Percentiles rank a stretch among this genome's conserved stretches.
phyloP scores from a whole-genome alignment of 306 rosid species.

The Abrus precatorius region DNA sequence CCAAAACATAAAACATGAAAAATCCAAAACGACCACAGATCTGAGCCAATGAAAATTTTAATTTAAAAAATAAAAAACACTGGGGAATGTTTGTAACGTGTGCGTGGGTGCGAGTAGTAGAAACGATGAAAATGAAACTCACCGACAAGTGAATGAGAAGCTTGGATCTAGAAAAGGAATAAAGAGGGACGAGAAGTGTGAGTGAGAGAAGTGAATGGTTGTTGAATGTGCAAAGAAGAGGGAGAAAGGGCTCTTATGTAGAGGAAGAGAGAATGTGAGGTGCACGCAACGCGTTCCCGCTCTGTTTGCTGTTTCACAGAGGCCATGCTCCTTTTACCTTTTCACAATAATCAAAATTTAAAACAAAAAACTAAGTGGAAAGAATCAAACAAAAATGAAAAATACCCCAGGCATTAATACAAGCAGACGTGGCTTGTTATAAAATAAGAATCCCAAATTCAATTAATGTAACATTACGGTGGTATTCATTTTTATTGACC shows the following conservation, averaged over 20 bases:
- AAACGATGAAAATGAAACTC: too few relatives aligned
- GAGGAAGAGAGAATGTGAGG: conserved; percentile 46
- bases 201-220: conserved; percentile 27
- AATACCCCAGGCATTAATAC: too few relatives aligned
- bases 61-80: neutral
- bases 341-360: neutral
- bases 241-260: conserved; percentile 49
- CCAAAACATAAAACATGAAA: neutral
- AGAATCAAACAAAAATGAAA: neutral
- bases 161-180: conserved; percentile 52
- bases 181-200: neutral
- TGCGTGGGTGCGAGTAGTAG: neutral
- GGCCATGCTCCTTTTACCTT: neutral
- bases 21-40: conserved; percentile 46
- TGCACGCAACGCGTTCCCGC: conserved; percentile 66
- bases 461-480: too few relatives aligned
- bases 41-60: conserved; percentile 37
- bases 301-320: conserved; percentile 28
- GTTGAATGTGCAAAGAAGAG: conserved; percentile 45
- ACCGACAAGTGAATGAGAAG: neutral
- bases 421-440: too few relatives aligned
- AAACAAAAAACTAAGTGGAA: neutral
- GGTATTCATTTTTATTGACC: too few relatives aligned
- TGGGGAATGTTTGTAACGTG: neutral
- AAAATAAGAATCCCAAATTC: too few relatives aligned